Evolutionary conservation across 2,329 filamentous ascomycete genomes (phyloP).

Genomic region (Cryphonectria radicalis): DNA sequence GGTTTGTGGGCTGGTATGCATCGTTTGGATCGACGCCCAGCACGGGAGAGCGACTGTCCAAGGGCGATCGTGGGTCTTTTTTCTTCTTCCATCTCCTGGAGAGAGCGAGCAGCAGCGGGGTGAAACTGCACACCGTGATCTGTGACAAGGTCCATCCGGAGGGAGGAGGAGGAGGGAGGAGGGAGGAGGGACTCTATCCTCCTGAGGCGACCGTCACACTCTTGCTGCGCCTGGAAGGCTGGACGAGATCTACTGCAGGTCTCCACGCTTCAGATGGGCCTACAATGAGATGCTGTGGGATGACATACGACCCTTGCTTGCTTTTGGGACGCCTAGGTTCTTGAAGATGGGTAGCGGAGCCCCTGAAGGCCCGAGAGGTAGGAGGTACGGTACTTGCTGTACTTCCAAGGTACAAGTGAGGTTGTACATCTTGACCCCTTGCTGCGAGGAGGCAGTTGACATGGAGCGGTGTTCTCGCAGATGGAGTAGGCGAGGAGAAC

Average conservation of each 20-base stretch:
- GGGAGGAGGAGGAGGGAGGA: too few species aligned
- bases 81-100: neutral
- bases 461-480: neutral
- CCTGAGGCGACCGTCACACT: neutral
- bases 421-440: neutral
- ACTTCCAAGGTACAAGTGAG: neutral
- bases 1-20: neutral
- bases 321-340: neutral
- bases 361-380: neutral
- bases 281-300: neutral
- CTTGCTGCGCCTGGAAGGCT: neutral
- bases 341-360: neutral
- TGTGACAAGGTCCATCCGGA: neutral
- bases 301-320: neutral
- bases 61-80: neutral
- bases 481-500: too few species aligned
- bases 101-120: neutral
- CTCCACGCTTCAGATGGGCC: neutral
- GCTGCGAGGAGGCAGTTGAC: neutral
- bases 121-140: neutral
- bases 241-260: neutral
- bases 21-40: conserved; percentile 5
- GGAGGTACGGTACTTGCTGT: neutral
- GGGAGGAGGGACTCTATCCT: too few species aligned
- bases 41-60: conserved; percentile 6